A percentile compares a stretch with the other conserved stretches of the same genome.
These are phyloP conservation scores for Globisporangium viniferum DNA, from an alignment of 352 stramenopile species.

Conservation along the genomic window DNA sequence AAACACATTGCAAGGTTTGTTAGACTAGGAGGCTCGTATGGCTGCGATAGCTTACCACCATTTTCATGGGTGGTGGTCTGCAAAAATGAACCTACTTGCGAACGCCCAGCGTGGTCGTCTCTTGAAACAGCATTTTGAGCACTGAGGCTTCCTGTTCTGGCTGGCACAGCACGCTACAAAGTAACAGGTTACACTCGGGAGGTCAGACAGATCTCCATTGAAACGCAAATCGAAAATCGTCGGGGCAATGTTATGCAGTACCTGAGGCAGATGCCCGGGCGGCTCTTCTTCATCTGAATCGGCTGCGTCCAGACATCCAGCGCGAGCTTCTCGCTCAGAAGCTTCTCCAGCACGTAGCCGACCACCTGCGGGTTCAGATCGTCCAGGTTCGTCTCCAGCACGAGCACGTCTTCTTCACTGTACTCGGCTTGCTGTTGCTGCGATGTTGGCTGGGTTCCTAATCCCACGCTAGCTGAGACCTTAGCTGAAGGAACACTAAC, in stretches of 20 bases:
- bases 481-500: background rate
- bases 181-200: background rate
- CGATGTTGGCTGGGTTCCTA: background rate
- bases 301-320: slow-evolving; percentile 87
- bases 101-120: slow-evolving; percentile 89
- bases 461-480: background rate
- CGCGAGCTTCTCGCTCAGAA: slow-evolving; percentile 52
- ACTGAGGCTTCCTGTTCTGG: slow-evolving; percentile 51
- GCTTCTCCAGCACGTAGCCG: slow-evolving; percentile 67
- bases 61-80: background rate
- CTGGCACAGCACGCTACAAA: slow-evolving; percentile 69
- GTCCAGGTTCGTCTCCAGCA: slow-evolving; percentile 91
- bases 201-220: background rate
- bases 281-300: slow-evolving; percentile 93
- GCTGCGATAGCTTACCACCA: no score
- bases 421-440: background rate
- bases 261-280: slow-evolving; percentile 72
- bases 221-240: background rate
- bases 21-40: no score
- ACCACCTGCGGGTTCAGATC: slow-evolving; percentile 87
- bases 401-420: slow-evolving; percentile 48
- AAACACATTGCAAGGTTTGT: background rate
- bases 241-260: slow-evolving; percentile 12
- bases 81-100: slow-evolving; percentile 41
- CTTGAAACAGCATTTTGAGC: slow-evolving; percentile 61